phyloP scores from a whole-genome alignment of 352 stramenopile genomes.

The Thraustotheca clavata region DNA sequence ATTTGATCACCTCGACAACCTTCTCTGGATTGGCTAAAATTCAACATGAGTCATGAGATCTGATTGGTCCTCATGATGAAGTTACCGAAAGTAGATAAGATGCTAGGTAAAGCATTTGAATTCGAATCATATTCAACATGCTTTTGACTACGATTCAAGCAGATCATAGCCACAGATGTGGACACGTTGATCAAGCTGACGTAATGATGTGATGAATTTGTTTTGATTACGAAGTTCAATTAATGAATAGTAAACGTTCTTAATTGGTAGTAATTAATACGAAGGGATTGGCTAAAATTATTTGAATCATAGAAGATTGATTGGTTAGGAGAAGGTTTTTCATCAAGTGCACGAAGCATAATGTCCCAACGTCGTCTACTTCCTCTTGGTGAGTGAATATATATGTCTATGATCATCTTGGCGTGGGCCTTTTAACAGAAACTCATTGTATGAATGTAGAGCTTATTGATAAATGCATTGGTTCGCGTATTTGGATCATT shows the following conservation, averaged over 20 bases:
- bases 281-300: slow-evolving; percentile 3
- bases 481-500: slow-evolving; percentile 97
- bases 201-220: too few relatives aligned
- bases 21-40: background rate
- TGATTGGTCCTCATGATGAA: too few relatives aligned
- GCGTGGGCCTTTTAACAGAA: too few relatives aligned
- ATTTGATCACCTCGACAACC: background rate
- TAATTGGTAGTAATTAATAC: too few relatives aligned
- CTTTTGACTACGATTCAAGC: too few relatives aligned
- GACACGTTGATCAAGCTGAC: too few relatives aligned
- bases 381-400: slow-evolving; percentile 47
- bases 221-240: too few relatives aligned
- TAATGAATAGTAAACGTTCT: too few relatives aligned
- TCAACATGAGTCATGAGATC: background rate
- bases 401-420: background rate
- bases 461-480: slow-evolving; percentile 99
- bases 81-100: too few relatives aligned
- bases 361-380: slow-evolving; percentile 73
- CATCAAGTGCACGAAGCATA: slow-evolving; percentile 19
- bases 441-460: slow-evolving; percentile 42
- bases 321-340: background rate
- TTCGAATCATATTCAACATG: too few relatives aligned
- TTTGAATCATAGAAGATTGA: background rate
- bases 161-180: too few relatives aligned
- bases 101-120: too few relatives aligned